These are phyloP conservation scores for Acidiella bohemica DNA, from an alignment of 495 filamentous ascomycete species.

Conservation along the genomic window DNA sequence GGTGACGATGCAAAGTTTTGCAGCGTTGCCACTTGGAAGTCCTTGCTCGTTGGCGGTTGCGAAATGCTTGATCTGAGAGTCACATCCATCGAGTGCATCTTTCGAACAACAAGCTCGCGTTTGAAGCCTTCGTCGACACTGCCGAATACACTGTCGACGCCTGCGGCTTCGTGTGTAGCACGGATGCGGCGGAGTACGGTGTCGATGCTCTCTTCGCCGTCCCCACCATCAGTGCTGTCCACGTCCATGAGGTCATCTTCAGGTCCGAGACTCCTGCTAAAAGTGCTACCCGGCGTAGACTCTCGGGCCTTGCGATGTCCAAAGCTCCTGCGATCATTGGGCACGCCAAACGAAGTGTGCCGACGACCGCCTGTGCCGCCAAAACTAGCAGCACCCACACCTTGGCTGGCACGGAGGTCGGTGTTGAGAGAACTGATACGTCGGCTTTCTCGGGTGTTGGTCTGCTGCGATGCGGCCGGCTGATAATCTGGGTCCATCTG, in stretches of 20 bases:
- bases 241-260: constrained; percentile 19
- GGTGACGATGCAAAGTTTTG: neutral
- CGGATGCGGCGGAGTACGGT: constrained; percentile 9
- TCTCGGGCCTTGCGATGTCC: constrained; percentile 24
- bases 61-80: neutral
- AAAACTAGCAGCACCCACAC: constrained; percentile 24
- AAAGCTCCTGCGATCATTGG: constrained; percentile 37
- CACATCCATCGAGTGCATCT: constrained; percentile 12
- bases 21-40: constrained; percentile 8
- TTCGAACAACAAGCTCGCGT: constrained; percentile 14
- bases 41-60: neutral
- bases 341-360: constrained; percentile 63
- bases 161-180: constrained; percentile 15
- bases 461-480: constrained; percentile 35
- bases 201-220: constrained; percentile 11
- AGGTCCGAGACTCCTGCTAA: constrained; percentile 11
- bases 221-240: constrained; percentile 3
- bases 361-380: constrained; percentile 36
- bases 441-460: constrained; percentile 60
- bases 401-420: constrained; percentile 52
- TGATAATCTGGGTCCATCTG: constrained; percentile 70
- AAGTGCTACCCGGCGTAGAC: constrained; percentile 27
- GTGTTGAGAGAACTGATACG: constrained; percentile 87
- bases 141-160: constrained; percentile 15
- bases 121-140: constrained; percentile 4